phyloP scores from a whole-genome alignment of 1,139 yeast species.

The Magnusiomyces magnusii region DNA sequence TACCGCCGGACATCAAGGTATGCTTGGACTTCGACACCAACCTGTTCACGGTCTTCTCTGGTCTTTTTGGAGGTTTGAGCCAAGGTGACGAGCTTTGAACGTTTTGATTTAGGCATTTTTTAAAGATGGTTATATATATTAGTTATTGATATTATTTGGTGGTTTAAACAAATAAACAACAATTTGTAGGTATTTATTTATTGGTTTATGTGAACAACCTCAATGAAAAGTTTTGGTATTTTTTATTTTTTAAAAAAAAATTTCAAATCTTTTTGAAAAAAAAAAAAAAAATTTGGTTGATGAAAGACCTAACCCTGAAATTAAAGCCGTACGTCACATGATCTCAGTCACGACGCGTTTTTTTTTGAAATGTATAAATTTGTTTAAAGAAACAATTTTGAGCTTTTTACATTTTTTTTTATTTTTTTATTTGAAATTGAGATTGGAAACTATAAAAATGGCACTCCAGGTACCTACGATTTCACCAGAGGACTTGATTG shows the following conservation, averaged over 20 bases:
- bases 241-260: too few relatives aligned
- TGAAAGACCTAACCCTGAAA: slow-evolving; percentile 9
- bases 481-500: slow-evolving; percentile 10
- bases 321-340: not conserved
- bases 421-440: not conserved
- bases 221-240: too few relatives aligned
- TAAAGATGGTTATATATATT: slow-evolving; percentile 1
- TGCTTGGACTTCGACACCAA: slow-evolving; percentile 82
- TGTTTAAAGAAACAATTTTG: too few relatives aligned
- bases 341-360: slow-evolving; percentile 2
- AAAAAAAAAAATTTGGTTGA: not conserved
- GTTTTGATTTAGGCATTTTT: slow-evolving; percentile 88
- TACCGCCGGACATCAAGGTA: slow-evolving; percentile 70
- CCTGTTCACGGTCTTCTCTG: slow-evolving; percentile 80
- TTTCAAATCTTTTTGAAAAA: not conserved
- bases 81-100: slow-evolving; percentile 73
- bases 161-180: too few relatives aligned
- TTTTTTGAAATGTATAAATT: too few relatives aligned
- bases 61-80: slow-evolving; percentile 97
- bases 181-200: too few relatives aligned
- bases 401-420: too few relatives aligned
- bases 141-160: too few relatives aligned
- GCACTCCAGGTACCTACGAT: slow-evolving; percentile 7
- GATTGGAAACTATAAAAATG: not conserved
- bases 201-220: too few relatives aligned